A percentile compares a stretch with the other conserved stretches of the same genome.
Evolutionary conservation across 805 yeast species (phyloP).

Genomic region (Monosporozyma yasuniensis): DNA sequence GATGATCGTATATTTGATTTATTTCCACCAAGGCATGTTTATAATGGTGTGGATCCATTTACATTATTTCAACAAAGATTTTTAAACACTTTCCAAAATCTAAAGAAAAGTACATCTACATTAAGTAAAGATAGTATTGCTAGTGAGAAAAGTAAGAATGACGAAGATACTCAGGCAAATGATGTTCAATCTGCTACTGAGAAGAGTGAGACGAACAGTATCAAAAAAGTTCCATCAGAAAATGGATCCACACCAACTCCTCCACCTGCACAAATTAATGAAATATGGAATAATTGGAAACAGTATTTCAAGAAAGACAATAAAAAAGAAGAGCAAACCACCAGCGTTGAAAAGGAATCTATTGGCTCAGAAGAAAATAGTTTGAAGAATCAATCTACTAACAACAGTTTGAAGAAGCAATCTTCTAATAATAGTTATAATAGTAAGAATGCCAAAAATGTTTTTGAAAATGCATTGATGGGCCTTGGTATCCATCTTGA

Average conservation of each 20-base stretch:
- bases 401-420: conserved; percentile 1
- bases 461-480: conserved; percentile 18
- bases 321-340: conserved; percentile 3
- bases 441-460: conserved; percentile 8
- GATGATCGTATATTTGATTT: conserved; percentile 64
- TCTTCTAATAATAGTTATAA: conserved; percentile 2
- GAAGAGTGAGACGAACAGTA: background rate
- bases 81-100: conserved; percentile 26
- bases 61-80: conserved; percentile 24
- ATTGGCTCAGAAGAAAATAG: background rate
- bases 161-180: background rate
- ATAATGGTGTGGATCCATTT: conserved; percentile 23
- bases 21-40: conserved; percentile 40
- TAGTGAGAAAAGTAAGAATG: conserved; percentile 2
- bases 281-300: conserved; percentile 21
- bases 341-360: background rate
- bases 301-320: conserved; percentile 20
- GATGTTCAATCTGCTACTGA: background rate
- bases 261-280: conserved; percentile 4
- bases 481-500: conserved; percentile 17
- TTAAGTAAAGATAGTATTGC: conserved; percentile 4
- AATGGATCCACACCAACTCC: background rate
- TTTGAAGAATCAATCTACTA: background rate
- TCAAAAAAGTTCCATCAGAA: background rate
- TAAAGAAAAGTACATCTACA: conserved; percentile 16